Base-by-base conservation (phyloP, 345 rosid genomes). In the Populus simonii region DNA sequence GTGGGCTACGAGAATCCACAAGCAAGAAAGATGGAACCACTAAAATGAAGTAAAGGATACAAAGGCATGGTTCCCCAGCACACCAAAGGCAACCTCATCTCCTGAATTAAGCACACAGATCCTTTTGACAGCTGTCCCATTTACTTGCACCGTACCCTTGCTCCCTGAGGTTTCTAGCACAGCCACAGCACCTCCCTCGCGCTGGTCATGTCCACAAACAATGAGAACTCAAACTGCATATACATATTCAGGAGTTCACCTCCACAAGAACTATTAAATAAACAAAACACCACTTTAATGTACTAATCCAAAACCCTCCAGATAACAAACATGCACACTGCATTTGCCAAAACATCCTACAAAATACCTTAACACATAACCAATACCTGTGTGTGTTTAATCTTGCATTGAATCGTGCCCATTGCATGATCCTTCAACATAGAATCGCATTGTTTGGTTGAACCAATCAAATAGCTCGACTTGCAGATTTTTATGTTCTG, bases 181-280 rank as follows among this genome's bases (percentile, higher is more conserved):
- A 15, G 95, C 98, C 66, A 76, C 89, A 72, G 78, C 84, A 80
- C 78, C 75, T 72, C 90, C 90, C 83, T 87, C 89, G n/a, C 76
- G 83, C 98, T 94, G 98, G 86, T 85, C 91, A 92, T 85, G 97
- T 85, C 87, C 84, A 92, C 81, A 89, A 86, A 86, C 82, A 87
- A 86, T 93, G 88, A 89, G 92, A 83, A 88, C 85, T 86, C 87
- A 89, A 75, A 85, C 89, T 85, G 86, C 88, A 87, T 83, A 68
- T 78, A 86, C 89, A 89, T 89, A 76, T 81, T 80, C 82, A 81
- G 87, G 88, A 85, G 88, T 86, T 88, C 84, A 83, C 86, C 89
- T 81, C 91, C 84, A 81, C 84, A 82, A 84, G 83, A 80, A 78
- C 72, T 69, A 76, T 77, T 8, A 74, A 53, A 31, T 15, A 29